Evolutionary conservation across 2,329 filamentous ascomycete species (phyloP), one percentile per base, ranked within the genome.

Genomic region (Penicillium brasilianum): DNA sequence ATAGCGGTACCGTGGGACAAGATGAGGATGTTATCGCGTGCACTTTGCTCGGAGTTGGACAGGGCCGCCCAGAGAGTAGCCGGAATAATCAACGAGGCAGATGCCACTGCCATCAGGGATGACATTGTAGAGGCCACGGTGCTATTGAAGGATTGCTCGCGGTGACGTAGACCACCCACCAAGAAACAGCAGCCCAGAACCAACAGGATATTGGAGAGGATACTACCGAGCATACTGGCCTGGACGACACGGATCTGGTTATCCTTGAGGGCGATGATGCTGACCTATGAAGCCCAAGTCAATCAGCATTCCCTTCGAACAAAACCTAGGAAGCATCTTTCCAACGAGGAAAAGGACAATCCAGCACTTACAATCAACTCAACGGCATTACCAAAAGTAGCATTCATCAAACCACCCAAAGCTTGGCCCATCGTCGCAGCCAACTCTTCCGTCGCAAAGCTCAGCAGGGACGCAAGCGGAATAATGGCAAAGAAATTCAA

Each of bases 231-330:
- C 93, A 98, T 98, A 66, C 92, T 96, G 20, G 94, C 90, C 80
- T 98, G 95, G n/a, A 98, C 94, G 66, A 98, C 93, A 71, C 94
- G 89, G 73, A 97, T 96, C 79, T 98, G 90, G 65, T 88, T 87
- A 69, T 95, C 88, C 67, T 83, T 87, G 49, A 99, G 85, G 18
- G 95, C 95, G 66, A 98, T 90, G 69, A 98, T 94, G 76, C 92
- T 96, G 74, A 96, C 91, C 91, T 94, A 73, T 10, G 34, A 8
- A 53, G 50, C 2, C 25, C 36, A 32, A 20, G 37, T 36, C 22
- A 50, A 50, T 63, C 32, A 84, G 65, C 76, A 90, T 53, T 48
- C 6, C 1, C 16, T 46, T n/a, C 28, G 22, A 13, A 4, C 8
- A 30, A 28, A 18, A 11, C 16, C 28, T 13, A 20, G n/a, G 16